phyloP scores from a whole-genome alignment of 2,329 filamentous ascomycete species.

The Alternaria infectoria region DNA sequence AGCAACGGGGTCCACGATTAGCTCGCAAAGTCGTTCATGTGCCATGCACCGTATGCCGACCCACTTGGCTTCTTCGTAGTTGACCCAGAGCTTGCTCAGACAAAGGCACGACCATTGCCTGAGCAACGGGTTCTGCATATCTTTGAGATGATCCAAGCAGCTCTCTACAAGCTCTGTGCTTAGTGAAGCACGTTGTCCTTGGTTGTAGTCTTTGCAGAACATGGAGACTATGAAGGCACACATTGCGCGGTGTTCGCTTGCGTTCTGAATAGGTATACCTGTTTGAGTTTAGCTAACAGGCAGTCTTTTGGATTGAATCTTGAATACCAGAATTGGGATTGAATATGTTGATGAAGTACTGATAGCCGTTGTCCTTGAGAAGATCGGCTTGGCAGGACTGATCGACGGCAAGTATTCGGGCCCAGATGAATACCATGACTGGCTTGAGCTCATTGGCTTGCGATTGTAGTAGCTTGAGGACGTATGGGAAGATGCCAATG shows the following conservation, averaged over 20 bases:
- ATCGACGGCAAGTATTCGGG: constrained; percentile 91
- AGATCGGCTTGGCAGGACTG: constrained; percentile 91
- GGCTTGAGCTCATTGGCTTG: constrained; percentile 94
- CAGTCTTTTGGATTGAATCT: background rate
- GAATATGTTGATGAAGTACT: constrained; percentile 93
- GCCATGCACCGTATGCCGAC: constrained; percentile 89
- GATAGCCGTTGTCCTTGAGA: constrained; percentile 95
- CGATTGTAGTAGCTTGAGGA: constrained; percentile 95
- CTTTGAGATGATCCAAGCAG: constrained; percentile 81
- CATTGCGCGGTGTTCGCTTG: constrained; percentile 96
- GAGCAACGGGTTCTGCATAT: constrained; percentile 85
- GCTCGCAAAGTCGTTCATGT: constrained; percentile 77
- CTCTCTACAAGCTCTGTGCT: constrained; percentile 88
- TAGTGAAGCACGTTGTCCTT: constrained; percentile 90
- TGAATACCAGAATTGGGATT: constrained; percentile 71
- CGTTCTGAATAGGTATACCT: constrained; percentile 81
- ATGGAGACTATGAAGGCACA: constrained; percentile 97
- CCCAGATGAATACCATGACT: constrained; percentile 99
- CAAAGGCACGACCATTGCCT: constrained; percentile 96
- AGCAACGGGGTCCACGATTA: constrained; percentile 84
- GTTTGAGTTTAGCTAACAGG: constrained; percentile 15
- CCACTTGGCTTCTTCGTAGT: constrained; percentile 93
- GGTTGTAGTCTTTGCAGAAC: constrained; percentile 93
- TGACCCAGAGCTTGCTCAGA: constrained; percentile 91
- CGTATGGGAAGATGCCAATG: constrained; percentile 98